Evolutionary conservation across 208 protist genomes (phyloP).

Genomic region (Leishmania gerbilli): DNA sequence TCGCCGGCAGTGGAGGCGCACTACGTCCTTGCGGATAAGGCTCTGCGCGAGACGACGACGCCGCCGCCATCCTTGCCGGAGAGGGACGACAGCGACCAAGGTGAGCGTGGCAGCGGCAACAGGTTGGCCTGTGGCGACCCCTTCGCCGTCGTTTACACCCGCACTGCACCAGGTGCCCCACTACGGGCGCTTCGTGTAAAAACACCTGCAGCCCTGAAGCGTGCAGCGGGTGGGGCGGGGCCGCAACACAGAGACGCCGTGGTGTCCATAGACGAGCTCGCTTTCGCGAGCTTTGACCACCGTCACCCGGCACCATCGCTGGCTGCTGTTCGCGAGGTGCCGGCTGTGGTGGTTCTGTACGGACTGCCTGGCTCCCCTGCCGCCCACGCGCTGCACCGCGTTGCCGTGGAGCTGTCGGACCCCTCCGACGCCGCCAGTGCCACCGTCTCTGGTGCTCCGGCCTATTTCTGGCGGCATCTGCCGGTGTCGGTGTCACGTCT

Average conservation of each 20-base stretch:
- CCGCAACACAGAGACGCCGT: background rate
- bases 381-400: conserved; percentile 35
- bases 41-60: background rate
- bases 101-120: background rate
- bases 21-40: conserved; percentile 43
- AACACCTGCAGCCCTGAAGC: background rate
- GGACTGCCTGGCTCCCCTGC: conserved; percentile 53
- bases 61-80: background rate
- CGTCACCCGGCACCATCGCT: background rate
- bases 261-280: conserved; percentile 4
- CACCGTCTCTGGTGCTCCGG: background rate
- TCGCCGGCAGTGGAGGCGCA: conserved; percentile 71
- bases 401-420: conserved; percentile 19
- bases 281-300: conserved; percentile 13
- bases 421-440: background rate
- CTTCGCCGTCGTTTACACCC: conserved; percentile 24
- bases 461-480: conserved; percentile 64
- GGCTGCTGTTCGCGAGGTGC: conserved; percentile 1
- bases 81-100: background rate
- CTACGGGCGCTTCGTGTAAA: background rate
- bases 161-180: background rate
- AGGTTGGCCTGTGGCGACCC: conserved; percentile 13
- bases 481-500: conserved; percentile 38
- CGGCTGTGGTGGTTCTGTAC: conserved; percentile 51
- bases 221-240: background rate